phyloP scores from a whole-genome alignment of 1,284 basidiomycete genomes.

The Ceratobasidium theobromae region DNA sequence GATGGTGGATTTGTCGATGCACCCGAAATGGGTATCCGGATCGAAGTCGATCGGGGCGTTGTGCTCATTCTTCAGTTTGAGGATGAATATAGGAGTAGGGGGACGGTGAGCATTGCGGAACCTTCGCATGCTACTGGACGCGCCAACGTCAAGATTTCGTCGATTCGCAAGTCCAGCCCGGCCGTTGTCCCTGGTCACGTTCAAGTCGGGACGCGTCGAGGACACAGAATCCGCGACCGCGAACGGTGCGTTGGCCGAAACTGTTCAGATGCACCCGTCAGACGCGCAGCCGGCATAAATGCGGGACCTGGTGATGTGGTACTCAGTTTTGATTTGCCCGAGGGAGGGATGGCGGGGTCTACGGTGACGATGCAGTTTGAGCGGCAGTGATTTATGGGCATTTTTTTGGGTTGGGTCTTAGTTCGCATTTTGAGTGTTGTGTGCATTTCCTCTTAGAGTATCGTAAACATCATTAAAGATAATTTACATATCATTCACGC shows the following conservation, averaged over 20 bases:
- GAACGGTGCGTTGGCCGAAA: neutral
- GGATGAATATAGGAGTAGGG: neutral
- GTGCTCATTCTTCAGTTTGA: neutral
- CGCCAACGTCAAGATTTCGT: neutral
- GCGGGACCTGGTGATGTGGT: no score
- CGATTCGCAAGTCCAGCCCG: no score
- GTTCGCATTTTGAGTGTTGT: no score
- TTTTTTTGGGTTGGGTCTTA: neutral
- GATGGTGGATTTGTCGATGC: constrained; percentile 4
- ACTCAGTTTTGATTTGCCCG: constrained; percentile 3
- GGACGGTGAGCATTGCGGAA: constrained; percentile 6
- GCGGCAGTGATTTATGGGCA: no score
- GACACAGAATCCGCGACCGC: neutral
- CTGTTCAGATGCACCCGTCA: neutral
- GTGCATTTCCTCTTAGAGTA: no score
- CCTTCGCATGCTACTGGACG: neutral
- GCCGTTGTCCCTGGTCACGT: no score
- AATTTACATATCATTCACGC: no score
- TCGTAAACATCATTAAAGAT: no score
- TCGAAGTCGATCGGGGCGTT: neutral
- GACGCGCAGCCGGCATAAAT: no score
- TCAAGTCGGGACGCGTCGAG: neutral
- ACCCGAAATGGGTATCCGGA: constrained; percentile 3
- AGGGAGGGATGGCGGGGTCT: constrained; percentile 4
- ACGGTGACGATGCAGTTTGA: constrained; percentile 3